phyloP scores from a whole-genome alignment of 73 alveolate species.

The Tetrahymena elliotti region DNA sequence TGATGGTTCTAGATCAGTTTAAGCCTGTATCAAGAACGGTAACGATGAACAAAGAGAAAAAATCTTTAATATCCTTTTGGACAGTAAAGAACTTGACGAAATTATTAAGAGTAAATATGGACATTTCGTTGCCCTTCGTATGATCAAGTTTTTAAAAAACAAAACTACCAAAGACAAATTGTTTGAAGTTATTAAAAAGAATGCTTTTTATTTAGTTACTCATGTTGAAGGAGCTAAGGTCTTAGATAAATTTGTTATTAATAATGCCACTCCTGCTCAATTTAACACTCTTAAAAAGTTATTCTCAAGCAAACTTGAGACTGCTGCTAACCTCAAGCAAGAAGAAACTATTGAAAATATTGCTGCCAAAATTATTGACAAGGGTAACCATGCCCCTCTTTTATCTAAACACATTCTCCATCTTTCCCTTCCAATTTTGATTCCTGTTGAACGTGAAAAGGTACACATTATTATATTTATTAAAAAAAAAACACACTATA shows the following conservation, averaged over 20 bases:
- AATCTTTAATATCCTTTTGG: neutral
- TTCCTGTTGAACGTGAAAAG: neutral
- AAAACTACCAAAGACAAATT: neutral
- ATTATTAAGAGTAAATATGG: neutral
- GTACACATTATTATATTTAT: neutral
- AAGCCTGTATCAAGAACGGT: neutral
- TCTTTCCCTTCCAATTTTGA: neutral
- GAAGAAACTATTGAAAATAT: neutral
- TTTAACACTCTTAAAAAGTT: neutral
- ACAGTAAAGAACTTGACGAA: neutral
- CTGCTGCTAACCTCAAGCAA: neutral
- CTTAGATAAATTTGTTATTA: neutral
- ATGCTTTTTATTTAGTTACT: neutral
- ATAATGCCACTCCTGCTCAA: conserved; percentile 1
- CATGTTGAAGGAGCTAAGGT: neutral
- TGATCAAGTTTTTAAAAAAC: neutral
- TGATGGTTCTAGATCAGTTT: conserved; percentile 1
- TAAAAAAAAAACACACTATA: no score
- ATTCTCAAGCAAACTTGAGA: neutral
- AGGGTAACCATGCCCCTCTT: neutral
- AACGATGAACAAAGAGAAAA: neutral
- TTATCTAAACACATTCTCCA: neutral
- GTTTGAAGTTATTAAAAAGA: neutral
- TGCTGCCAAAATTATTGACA: neutral
- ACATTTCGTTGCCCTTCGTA: neutral